Evolutionary conservation across 2,329 filamentous ascomycete genomes (phyloP).

Genomic region (Trichoderma arundinaceum): DNA sequence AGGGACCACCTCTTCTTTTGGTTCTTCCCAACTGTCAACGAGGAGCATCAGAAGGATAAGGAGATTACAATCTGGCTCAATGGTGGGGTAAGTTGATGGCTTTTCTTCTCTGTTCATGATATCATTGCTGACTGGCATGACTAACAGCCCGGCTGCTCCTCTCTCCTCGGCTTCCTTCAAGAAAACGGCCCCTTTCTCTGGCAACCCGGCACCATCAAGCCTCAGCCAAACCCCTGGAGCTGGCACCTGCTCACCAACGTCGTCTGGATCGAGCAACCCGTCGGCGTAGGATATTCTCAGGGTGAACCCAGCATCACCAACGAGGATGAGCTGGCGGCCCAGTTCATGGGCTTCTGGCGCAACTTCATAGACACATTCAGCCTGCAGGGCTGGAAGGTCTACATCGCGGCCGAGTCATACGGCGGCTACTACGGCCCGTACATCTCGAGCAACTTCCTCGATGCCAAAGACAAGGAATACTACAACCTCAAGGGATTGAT

Average conservation of each 20-base stretch:
- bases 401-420: constrained; percentile 74
- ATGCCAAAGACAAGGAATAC: constrained; percentile 67
- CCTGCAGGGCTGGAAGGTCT: constrained; percentile 72
- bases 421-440: constrained; percentile 73
- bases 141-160: constrained; percentile 59
- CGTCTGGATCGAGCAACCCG: constrained; percentile 74
- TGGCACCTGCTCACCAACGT: constrained; percentile 61
- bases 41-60: constrained; percentile 50
- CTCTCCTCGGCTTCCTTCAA: constrained; percentile 71
- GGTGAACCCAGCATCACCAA: constrained; percentile 67
- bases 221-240: constrained; percentile 70
- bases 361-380: constrained; percentile 75
- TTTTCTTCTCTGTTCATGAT: no score
- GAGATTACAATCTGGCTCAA: constrained; percentile 69
- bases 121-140: neutral
- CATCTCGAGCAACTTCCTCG: constrained; percentile 74
- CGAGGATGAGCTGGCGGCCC: constrained; percentile 70
- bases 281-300: constrained; percentile 70
- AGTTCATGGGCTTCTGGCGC: constrained; percentile 80
- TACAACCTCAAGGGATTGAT: constrained; percentile 72
- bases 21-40: constrained; percentile 66
- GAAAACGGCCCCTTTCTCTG: constrained; percentile 78
- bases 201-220: constrained; percentile 71
- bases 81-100: constrained; percentile 50
- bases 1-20: constrained; percentile 65